Conservation (phyloP, 768 basidiomycete genomes). For the Leccinum olivaceopallidum region DNA sequence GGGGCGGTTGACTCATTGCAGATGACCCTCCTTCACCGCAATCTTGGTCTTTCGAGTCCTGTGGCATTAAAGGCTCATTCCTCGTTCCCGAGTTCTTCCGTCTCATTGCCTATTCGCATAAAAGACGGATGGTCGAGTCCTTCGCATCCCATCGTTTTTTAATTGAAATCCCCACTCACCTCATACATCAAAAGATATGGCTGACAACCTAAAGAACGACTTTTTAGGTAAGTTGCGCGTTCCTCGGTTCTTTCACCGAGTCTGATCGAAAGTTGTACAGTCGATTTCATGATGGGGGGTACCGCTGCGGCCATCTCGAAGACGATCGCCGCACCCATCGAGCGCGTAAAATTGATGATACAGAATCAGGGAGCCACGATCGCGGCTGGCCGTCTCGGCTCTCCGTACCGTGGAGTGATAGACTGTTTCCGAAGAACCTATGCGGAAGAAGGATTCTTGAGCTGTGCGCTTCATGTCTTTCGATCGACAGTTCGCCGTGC, state of each 20-base stretch:
- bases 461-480: constrained; percentile 30
- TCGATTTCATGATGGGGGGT: constrained; percentile 40
- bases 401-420: constrained; percentile 38
- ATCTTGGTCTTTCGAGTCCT: neutral
- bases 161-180: constrained; percentile 22
- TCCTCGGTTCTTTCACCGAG: neutral
- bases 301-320: constrained; percentile 38
- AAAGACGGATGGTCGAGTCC: neutral
- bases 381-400: constrained; percentile 35
- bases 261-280: constrained; percentile 20
- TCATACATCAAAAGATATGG: constrained; percentile 8
- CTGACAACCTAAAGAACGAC: constrained; percentile 9
- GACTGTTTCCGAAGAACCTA: constrained; percentile 38
- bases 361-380: constrained; percentile 43
- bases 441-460: constrained; percentile 37
- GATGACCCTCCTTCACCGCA: neutral
- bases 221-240: constrained; percentile 20
- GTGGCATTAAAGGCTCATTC: neutral
- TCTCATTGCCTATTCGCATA: constrained; percentile 3
- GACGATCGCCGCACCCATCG: constrained; percentile 41
- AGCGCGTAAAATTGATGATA: constrained; percentile 41
- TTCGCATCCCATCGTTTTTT: neutral
- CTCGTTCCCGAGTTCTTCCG: constrained; percentile 21
- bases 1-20: neutral
- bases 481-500: neutral